phyloP scores from a whole-genome alignment of 768 basidiomycete genomes.

The Scleroderma citrinum region DNA sequence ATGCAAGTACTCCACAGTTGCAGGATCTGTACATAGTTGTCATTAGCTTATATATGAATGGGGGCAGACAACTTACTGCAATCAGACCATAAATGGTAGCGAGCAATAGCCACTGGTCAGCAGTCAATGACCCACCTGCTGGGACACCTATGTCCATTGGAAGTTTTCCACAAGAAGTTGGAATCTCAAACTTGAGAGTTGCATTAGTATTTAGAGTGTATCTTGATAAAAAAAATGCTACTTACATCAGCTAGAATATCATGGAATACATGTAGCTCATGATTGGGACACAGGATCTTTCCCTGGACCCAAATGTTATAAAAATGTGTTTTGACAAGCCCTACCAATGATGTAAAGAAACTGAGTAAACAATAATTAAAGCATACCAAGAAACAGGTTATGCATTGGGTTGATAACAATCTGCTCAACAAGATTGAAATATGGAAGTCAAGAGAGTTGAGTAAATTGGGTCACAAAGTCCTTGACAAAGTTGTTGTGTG shows the following conservation, averaged over 20 bases:
- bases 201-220: no score
- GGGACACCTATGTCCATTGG: not conserved
- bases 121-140: not conserved
- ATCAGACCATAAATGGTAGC: no score
- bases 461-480: constrained; percentile 21
- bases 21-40: no score
- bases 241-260: no score
- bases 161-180: not conserved
- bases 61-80: not conserved
- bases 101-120: not conserved
- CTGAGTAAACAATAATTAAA: no score
- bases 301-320: constrained; percentile 17
- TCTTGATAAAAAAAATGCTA: not conserved
- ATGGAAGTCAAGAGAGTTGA: constrained; percentile 19
- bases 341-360: constrained; percentile 4
- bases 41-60: no score
- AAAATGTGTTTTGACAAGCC: constrained; percentile 23
- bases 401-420: constrained; percentile 28
- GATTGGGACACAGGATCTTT: not conserved
- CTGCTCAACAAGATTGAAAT: constrained; percentile 19
- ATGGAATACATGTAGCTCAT: not conserved
- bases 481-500: constrained; percentile 11
- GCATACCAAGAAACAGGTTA: constrained; percentile 21
- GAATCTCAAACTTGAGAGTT: not conserved
- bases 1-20: no score